Base-by-base conservation (phyloP, 2,329 filamentous ascomycete species). In the Pseudogymnoascus sp. region DNA sequence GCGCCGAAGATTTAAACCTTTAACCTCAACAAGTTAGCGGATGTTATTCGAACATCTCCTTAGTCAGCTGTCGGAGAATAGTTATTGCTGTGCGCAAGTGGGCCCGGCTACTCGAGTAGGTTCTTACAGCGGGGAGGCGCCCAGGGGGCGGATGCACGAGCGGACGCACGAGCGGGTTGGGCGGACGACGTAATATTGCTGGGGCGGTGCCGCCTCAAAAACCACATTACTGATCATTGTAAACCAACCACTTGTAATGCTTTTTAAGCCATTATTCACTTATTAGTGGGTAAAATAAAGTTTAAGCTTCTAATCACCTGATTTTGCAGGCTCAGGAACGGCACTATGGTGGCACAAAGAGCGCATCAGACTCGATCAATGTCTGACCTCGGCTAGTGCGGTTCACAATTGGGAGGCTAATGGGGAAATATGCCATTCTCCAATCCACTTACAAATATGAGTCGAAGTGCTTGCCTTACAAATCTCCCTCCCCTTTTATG, bases 131-230 rank as follows among this genome's bases (percentile, higher is more conserved):
- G 25, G 22, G 8, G 43, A 25, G 22, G 25, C 14, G 25, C 11
- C n/a, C n/a, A 18, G 28, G 47, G 47, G 47, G n/a, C 47, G 47
- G n/a, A 54, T 54, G 47, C 47, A 54, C 9, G 47, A 33, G 47
- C 47, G 47, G 47, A 54, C 28, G 47, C 47, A 54, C 28, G 47
- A 33, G 47, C 47, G 47, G 47, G 47, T 14, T n/a, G 6, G 16
- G 12, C 47, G 47, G 47, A 33, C 18, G 28, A 33, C 25, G 12
- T 54, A 54, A 54, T 54, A 18, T 54, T 4, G 14, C 4, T 16
- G 22, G 22, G 5, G 22, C 22, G 22, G 22, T 25, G 47, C 47
- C 28, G n/a, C 47, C 47, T 16, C 28, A 20, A 54, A 33, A 54
- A 6, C 22, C 18, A n/a, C 33, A 33, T 20, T 30, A 54, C 28